Evolutionary conservation across 352 stramenopile species (phyloP).

Genomic region (Pilasporangium apinafurcum): DNA sequence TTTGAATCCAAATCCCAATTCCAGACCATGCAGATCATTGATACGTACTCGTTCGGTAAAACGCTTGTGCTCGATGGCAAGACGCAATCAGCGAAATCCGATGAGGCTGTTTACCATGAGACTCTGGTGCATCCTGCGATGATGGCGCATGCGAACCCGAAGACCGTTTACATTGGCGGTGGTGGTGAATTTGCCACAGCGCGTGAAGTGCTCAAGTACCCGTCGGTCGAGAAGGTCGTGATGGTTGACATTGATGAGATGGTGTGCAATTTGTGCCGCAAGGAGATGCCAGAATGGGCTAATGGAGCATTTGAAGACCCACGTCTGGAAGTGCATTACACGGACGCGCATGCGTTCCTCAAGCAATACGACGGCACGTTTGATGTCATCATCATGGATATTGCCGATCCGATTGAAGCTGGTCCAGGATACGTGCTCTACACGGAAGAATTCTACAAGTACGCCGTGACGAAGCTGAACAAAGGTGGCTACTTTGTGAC

Average conservation of each 20-base stretch:
- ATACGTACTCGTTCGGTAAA: constrained; percentile 90
- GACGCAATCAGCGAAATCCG: constrained; percentile 89
- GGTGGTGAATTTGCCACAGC: constrained; percentile 92
- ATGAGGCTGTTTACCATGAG: constrained; percentile 96
- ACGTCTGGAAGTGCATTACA: constrained; percentile 89
- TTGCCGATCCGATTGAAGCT: constrained; percentile 91
- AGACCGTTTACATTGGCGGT: constrained; percentile 91
- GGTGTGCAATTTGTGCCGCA: constrained; percentile 91
- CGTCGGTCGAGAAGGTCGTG: constrained; percentile 90
- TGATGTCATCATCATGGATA: constrained; percentile 97
- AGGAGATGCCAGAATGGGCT: constrained; percentile 92
- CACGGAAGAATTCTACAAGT: constrained; percentile 91
- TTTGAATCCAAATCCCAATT: constrained; percentile 87
- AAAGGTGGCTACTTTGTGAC: constrained; percentile 90
- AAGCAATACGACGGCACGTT: constrained; percentile 76
- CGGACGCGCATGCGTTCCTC: constrained; percentile 88
- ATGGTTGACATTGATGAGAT: constrained; percentile 95
- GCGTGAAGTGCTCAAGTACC: constrained; percentile 89
- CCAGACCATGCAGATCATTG: constrained; percentile 93
- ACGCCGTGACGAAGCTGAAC: constrained; percentile 77
- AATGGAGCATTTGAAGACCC: constrained; percentile 87
- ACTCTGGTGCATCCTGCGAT: constrained; percentile 92
- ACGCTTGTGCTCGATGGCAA: constrained; percentile 95
- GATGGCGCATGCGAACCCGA: constrained; percentile 81
- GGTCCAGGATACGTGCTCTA: constrained; percentile 89